Conservation (phyloP, 2,329 filamentous ascomycete species). For the Cladophialophora exuberans region DNA sequence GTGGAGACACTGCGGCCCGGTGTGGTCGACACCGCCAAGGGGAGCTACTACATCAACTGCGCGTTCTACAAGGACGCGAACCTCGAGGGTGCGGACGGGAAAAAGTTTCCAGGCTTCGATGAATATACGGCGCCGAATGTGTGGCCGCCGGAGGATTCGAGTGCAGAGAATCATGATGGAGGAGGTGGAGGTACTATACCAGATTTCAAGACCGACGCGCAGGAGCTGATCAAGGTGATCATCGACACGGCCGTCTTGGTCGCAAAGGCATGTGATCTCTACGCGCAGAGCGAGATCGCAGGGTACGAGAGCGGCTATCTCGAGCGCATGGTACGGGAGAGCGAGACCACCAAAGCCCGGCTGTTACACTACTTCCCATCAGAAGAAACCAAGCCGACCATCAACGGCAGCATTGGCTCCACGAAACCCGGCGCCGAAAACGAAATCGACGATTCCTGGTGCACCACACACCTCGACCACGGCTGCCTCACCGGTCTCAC, state of each 20-base stretch:
- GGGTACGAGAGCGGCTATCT: slow-evolving; percentile 79
- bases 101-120: slow-evolving; percentile 61
- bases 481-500: slow-evolving; percentile 93
- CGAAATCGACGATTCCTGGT: slow-evolving; percentile 83
- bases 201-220: slow-evolving; percentile 73
- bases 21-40: slow-evolving; percentile 65
- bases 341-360: slow-evolving; percentile 85
- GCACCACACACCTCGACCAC: slow-evolving; percentile 76
- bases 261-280: slow-evolving; percentile 85
- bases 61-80: slow-evolving; percentile 53
- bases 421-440: not conserved
- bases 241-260: slow-evolving; percentile 90
- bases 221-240: slow-evolving; percentile 77
- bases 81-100: slow-evolving; percentile 38
- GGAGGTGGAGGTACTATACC: slow-evolving; percentile 59
- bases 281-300: slow-evolving; percentile 75
- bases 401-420: not conserved
- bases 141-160: slow-evolving; percentile 66
- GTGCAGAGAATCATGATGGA: too few relatives aligned
- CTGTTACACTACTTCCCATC: slow-evolving; percentile 88
- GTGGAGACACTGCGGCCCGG: slow-evolving; percentile 66
- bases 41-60: slow-evolving; percentile 67
- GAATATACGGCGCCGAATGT: slow-evolving; percentile 90
- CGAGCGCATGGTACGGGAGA: slow-evolving; percentile 82
- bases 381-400: not conserved